A percentile compares a stretch with the other conserved stretches of the same genome.
These are phyloP conservation scores for Peniophora sp. DNA, from an alignment of 1,284 basidiomycete species.

Conservation along the genomic window DNA sequence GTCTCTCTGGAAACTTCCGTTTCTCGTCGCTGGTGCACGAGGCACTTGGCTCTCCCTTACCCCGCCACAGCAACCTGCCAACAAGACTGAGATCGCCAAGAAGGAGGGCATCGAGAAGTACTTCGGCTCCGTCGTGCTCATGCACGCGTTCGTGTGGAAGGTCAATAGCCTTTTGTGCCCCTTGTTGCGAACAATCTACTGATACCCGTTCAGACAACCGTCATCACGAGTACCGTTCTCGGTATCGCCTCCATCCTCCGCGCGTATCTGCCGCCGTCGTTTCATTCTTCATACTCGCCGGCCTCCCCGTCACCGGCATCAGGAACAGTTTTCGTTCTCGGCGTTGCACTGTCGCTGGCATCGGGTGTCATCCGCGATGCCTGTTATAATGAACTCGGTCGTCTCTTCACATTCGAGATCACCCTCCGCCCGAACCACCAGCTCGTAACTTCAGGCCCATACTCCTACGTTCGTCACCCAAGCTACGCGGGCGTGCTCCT, in stretches of 20 bases:
- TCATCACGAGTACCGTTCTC: slow-evolving; percentile 7
- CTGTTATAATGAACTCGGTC: slow-evolving; percentile 35
- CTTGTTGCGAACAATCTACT: neutral
- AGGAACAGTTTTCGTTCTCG: slow-evolving; percentile 39
- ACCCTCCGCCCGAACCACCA: slow-evolving; percentile 45
- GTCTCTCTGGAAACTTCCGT: slow-evolving; percentile 8
- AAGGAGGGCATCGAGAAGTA: slow-evolving; percentile 8
- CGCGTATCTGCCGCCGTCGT: neutral
- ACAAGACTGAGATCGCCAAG: slow-evolving; percentile 5
- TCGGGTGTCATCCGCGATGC: slow-evolving; percentile 32
- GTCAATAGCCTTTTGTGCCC: neutral
- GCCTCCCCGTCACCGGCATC: neutral
- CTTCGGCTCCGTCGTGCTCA: slow-evolving; percentile 9
- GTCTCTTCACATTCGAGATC: slow-evolving; percentile 57
- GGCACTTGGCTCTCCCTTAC: slow-evolving; percentile 11
- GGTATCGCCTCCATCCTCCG: slow-evolving; percentile 5
- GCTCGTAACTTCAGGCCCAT: slow-evolving; percentile 46
- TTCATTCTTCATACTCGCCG: neutral
- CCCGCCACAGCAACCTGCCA: slow-evolving; percentile 12
- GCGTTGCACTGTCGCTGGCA: slow-evolving; percentile 36
- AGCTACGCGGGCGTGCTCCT: slow-evolving; percentile 19
- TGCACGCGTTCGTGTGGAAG: slow-evolving; percentile 11
- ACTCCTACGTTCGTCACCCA: slow-evolving; percentile 39
- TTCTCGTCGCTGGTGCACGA: slow-evolving; percentile 4
- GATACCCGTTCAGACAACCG: slow-evolving; percentile 3